Conservation (phyloP, 2,329 filamentous ascomycete genomes). For the Hypoxylon sp. region DNA sequence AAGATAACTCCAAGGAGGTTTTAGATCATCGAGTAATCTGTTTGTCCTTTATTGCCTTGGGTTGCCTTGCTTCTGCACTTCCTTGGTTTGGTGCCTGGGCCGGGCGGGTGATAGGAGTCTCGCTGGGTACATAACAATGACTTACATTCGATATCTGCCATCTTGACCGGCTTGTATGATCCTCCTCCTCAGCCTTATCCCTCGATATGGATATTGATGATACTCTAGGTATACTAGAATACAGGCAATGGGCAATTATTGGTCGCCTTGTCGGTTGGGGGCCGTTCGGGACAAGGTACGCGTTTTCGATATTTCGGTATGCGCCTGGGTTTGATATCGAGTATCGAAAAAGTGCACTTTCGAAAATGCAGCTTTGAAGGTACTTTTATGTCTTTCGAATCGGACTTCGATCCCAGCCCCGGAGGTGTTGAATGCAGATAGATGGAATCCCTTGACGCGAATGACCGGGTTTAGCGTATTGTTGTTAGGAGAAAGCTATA, state of each 20-base stretch:
- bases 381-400: not conserved
- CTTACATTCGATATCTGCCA: slow-evolving; percentile 38
- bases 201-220: slow-evolving; percentile 14
- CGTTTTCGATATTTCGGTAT: slow-evolving; percentile 6
- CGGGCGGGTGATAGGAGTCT: slow-evolving; percentile 2
- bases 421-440: not conserved
- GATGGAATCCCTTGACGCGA: not conserved
- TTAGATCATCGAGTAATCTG: not conserved
- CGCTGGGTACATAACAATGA: slow-evolving; percentile 17
- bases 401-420: not conserved
- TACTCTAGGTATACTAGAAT: not conserved
- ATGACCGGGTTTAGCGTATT: not conserved
- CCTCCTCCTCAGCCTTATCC: slow-evolving; percentile 30
- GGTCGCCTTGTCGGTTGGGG: slow-evolving; percentile 32
- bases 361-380: not conserved
- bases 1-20: not conserved
- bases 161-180: slow-evolving; percentile 19
- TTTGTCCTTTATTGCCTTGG: slow-evolving; percentile 18
- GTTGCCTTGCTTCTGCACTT: slow-evolving; percentile 23
- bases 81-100: slow-evolving; percentile 17
- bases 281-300: slow-evolving; percentile 21
- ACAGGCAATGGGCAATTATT: slow-evolving; percentile 16
- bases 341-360: slow-evolving; percentile 18
- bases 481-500: slow-evolving; percentile 1
- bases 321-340: slow-evolving; percentile 12